Conservation (phyloP, 306 rosid species). For the Cucurbita maxima region DNA sequence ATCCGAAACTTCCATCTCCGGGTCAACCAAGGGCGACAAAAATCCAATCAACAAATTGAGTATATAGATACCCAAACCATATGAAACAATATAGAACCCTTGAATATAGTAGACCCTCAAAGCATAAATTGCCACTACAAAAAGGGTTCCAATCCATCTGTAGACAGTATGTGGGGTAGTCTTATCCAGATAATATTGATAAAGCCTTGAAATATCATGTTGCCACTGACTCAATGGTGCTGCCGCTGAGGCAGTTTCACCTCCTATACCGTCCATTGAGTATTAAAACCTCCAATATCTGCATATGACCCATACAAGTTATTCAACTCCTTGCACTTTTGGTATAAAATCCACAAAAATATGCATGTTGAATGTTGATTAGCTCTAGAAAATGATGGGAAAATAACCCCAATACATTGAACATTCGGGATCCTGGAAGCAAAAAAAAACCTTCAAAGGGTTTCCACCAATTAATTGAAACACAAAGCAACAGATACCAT, state of each 20-base stretch:
- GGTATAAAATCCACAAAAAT: background rate
- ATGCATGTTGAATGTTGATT: background rate
- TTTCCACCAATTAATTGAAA: background rate
- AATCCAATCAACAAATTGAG: conserved; percentile 78
- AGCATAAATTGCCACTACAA: conserved; percentile 29
- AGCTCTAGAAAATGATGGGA: background rate
- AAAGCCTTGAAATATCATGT: conserved; percentile 42
- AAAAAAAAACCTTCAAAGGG: background rate
- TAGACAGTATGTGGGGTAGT: conserved; percentile 48
- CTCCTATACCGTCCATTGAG: conserved; percentile 74
- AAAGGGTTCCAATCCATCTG: conserved; percentile 56
- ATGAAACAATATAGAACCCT: conserved; percentile 72
- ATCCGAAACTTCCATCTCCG: conserved; percentile 52
- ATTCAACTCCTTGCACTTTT: background rate
- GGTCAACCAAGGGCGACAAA: conserved; percentile 76
- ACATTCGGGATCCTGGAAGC: background rate
- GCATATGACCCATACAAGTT: conserved; percentile 2
- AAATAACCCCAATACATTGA: background rate
- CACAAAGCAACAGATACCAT: background rate
- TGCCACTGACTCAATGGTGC: conserved; percentile 48
- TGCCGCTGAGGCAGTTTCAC: conserved; percentile 42
- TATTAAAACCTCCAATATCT: conserved; percentile 31
- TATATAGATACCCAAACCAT: conserved; percentile 75
- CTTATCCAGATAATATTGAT: conserved; percentile 63
- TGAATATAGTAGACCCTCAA: conserved; percentile 58